Base-by-base conservation (phyloP, 768 basidiomycete genomes). In the Dioszegia aurantiaca region DNA sequence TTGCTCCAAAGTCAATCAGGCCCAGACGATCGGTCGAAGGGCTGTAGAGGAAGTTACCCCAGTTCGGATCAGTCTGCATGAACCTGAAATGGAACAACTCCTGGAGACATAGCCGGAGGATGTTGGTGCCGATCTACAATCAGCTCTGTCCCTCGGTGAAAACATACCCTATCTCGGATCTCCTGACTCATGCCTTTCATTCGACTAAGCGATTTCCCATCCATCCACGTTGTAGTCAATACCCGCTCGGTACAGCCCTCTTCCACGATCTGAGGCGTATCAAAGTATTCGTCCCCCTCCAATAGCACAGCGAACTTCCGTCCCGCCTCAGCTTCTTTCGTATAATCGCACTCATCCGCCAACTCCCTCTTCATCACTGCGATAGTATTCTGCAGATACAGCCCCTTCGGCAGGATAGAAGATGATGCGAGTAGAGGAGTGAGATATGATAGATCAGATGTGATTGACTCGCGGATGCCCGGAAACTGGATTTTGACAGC, bases 1-100 rank as follows among this genome's bases (percentile, higher is more conserved):
- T 91, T 10, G 95, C 95, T 30, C 95, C 95, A 68, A 98, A 98
- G 77, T 99, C 95, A 52, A 99, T 88, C 24, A 99, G 79, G 21
- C 54, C 56, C 36, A 93, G 79, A 85, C 89, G 56, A 14, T 48
- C 51, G 36, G 39, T 24, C 4, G 47, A 21, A 2, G 55, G 19
- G 74, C 92, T 87, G 86, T 89, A 97, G 23, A 99, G 79, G 79
- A 99, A 98, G 76, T 98, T 98, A 9, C 90, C 88, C 89, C 90
- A 98, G 68, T 99, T 98, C 2, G 95, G 95, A 73, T 99, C 94
- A 0, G 94, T 99, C 76, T 98, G 95, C 95, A 99, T 98, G 41
- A 87, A 77, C 28, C 88, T 80, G 79, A 95, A 94, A 59, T 85
- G 81, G 74, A 97, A 95, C 6, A 99, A 83, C 73, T 98, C 95